Percentiles rank a stretch among this genome's conserved stretches.
phyloP scores from a whole-genome alignment of 2,329 filamentous ascomycete species.

The Colletotrichum incanum region DNA sequence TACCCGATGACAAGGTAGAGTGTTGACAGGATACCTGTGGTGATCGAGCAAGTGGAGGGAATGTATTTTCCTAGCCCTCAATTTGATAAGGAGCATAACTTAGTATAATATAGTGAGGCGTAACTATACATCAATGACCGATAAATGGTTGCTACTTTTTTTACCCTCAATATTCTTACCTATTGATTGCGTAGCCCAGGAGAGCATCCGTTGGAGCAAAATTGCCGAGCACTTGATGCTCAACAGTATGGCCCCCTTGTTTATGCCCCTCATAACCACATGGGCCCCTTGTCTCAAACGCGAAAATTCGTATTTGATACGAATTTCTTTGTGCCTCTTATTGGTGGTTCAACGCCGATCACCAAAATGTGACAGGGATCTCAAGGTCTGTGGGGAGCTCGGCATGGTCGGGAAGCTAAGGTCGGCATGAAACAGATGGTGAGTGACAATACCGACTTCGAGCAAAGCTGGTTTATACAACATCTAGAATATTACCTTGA shows the following conservation, averaged over 20 bases:
- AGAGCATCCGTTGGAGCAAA: no score
- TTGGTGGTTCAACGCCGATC: background rate
- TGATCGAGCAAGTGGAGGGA: no score
- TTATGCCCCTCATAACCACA: background rate
- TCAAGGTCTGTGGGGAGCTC: background rate
- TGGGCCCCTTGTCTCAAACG: conserved; percentile 1
- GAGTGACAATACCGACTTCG: background rate
- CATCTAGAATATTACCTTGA: background rate
- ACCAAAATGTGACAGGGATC: background rate
- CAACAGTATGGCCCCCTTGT: background rate
- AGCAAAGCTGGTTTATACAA: no score
- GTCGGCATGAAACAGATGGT: background rate
- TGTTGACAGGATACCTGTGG: no score
- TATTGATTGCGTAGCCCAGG: no score
- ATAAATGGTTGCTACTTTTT: no score
- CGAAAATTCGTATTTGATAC: background rate
- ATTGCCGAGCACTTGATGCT: background rate
- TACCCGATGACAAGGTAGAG: no score
- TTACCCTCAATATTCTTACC: no score
- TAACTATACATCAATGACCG: no score
- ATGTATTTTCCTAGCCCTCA: no score
- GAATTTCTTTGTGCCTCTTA: background rate
- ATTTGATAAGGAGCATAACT: no score
- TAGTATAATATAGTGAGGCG: no score
- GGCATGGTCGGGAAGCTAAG: background rate